These are phyloP conservation scores for Periconia digitata DNA, from an alignment of 2,329 filamentous ascomycete species.

Conservation along the genomic window DNA sequence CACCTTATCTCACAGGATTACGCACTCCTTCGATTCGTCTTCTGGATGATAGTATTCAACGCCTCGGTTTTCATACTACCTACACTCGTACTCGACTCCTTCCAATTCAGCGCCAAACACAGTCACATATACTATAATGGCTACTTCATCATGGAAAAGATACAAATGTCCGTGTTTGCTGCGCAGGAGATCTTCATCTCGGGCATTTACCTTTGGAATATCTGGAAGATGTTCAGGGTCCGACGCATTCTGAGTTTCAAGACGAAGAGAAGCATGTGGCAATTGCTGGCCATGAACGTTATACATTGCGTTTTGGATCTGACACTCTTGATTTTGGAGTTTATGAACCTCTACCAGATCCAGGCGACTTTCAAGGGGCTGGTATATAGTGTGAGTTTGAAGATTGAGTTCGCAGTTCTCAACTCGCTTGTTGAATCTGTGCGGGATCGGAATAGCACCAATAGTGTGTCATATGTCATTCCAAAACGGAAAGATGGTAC, in stretches of 20 bases:
- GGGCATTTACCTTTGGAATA: slow-evolving; percentile 13
- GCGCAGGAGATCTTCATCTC: slow-evolving; percentile 34
- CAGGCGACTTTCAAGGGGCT: slow-evolving; percentile 37
- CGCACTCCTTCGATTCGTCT: slow-evolving; percentile 42
- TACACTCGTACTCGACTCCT: slow-evolving; percentile 48
- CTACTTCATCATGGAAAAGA: slow-evolving; percentile 26
- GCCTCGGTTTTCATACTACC: slow-evolving; percentile 51
- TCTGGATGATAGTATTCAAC: slow-evolving; percentile 57
- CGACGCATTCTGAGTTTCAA: slow-evolving; percentile 11
- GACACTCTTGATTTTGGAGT: slow-evolving; percentile 13
- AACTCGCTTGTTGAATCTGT: slow-evolving; percentile 22
- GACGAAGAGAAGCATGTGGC: slow-evolving; percentile 14
- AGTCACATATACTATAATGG: not conserved
- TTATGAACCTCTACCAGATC: slow-evolving; percentile 18
- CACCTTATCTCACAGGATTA: slow-evolving; percentile 53
- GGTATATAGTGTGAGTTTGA: slow-evolving; percentile 48
- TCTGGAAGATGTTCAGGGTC: slow-evolving; percentile 8
- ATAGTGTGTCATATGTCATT: not conserved
- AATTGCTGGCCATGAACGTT: slow-evolving; percentile 17
- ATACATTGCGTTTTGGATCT: slow-evolving; percentile 15
- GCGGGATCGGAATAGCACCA: not conserved
- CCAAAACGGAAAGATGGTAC: not conserved
- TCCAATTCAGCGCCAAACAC: not conserved
- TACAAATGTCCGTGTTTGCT: slow-evolving; percentile 41
- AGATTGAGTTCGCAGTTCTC: slow-evolving; percentile 56